These are phyloP conservation scores for Nematocida minor DNA, from an alignment of 371 early-diverging fungal species.

Conservation along the genomic window DNA sequence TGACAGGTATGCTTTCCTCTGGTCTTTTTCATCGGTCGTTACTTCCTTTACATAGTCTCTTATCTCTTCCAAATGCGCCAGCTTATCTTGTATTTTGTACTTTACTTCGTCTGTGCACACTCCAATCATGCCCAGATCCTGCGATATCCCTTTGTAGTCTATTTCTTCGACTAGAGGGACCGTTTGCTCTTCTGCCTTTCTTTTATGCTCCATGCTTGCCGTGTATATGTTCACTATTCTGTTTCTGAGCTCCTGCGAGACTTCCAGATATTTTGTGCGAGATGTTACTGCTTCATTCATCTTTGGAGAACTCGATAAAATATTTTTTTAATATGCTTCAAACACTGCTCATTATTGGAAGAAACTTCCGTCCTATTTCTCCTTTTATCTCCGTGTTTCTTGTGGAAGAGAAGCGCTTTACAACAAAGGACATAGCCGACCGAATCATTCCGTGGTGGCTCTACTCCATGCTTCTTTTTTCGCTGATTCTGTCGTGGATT, in stretches of 20 bases:
- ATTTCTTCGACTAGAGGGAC: constrained; percentile 10
- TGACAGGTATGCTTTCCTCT: constrained; percentile 10
- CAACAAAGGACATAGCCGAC: constrained; percentile 56
- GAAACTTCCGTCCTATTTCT: constrained; percentile 56
- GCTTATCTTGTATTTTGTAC: constrained; percentile 18
- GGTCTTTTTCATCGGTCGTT: background rate
- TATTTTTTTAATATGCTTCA: constrained; percentile 41
- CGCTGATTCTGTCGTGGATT: constrained; percentile 48
- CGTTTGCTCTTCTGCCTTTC: background rate
- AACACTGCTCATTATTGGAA: constrained; percentile 35
- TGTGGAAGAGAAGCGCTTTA: constrained; percentile 56
- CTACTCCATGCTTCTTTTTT: constrained; percentile 46
- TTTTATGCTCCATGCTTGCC: constrained; percentile 3
- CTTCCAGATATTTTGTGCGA: constrained; percentile 13
- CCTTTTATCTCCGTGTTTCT: constrained; percentile 59
- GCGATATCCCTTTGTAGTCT: constrained; percentile 28
- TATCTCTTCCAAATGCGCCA: constrained; percentile 25
- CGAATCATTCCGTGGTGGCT: constrained; percentile 55
- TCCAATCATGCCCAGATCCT: constrained; percentile 29
- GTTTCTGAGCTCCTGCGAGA: background rate
- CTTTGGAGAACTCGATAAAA: background rate
- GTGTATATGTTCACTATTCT: constrained; percentile 15
- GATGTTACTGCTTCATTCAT: constrained; percentile 29
- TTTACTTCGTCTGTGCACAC: constrained; percentile 42
- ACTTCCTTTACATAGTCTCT: constrained; percentile 28